phyloP scores from a whole-genome alignment of 1,284 basidiomycete species.

The Blastosporella zonata region DNA sequence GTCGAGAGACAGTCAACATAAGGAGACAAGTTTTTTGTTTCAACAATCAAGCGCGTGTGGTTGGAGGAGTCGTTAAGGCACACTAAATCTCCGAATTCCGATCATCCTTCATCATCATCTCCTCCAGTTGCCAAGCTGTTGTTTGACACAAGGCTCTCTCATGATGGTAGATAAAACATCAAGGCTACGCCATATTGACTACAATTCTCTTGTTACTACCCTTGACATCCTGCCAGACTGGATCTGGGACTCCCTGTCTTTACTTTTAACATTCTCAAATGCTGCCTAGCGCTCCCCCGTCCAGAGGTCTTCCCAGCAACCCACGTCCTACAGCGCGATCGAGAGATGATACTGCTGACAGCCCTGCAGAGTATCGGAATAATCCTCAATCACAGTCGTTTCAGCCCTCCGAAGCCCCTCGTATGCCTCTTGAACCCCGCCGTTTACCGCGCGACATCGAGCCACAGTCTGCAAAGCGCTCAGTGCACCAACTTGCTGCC shows the following conservation, averaged over 20 bases:
- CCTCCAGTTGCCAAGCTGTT: too few relatives aligned
- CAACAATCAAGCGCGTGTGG: neutral
- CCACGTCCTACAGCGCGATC: conserved; percentile 16
- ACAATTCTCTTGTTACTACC: neutral
- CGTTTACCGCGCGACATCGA: neutral
- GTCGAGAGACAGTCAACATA: conserved; percentile 16
- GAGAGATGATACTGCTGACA: conserved; percentile 14
- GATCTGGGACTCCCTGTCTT: conserved; percentile 9
- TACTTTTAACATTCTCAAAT: conserved; percentile 9
- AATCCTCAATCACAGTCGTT: neutral
- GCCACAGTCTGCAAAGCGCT: neutral
- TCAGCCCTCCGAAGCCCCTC: conserved; percentile 4
- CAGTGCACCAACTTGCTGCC: conserved; percentile 19
- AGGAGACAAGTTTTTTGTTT: neutral
- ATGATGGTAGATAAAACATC: neutral
- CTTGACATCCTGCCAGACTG: conserved; percentile 11
- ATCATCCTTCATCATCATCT: neutral
- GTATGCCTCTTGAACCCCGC: neutral
- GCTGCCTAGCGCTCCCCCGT: conserved; percentile 11
- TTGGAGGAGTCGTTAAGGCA: too few relatives aligned
- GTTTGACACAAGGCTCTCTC: neutral
- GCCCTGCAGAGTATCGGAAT: neutral
- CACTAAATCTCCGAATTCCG: neutral
- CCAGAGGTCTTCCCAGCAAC: conserved; percentile 27
- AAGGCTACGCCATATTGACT: neutral